Evolutionary conservation across 345 rosid genomes (phyloP), one percentile per base, ranked within the genome.

Genomic region (Gynandropsis gynandra): DNA sequence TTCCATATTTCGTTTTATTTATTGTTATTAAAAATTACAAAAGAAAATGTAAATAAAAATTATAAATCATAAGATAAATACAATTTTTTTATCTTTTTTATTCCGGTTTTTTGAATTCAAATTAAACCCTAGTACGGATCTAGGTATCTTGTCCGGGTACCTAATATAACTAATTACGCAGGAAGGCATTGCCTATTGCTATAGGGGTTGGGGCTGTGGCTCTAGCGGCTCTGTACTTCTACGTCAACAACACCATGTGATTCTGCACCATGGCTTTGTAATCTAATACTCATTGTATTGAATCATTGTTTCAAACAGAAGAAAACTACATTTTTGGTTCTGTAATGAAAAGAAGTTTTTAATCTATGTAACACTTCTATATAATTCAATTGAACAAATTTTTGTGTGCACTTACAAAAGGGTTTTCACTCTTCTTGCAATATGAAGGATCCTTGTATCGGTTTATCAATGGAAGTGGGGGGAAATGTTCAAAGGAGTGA

Each of bases 381-480:
- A 42, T 59, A 46, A 47, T n/a, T 10, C 11, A 32, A 55, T 10
- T 55, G 33, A 42, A 16, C 12, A 47, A 24, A 5, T 24, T 24
- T 5, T 24, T 24, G n/a, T 5, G 29, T 24, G 29, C 4, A 24
- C 29, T 24, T 24, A 24, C 29, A 32, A 43, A 34, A 51, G 19
- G 43, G 50, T 9, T 15, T 24, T 38, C 50, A 61, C 80, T 58
- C 80, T 64, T 81, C 97, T 63, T 75, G 76, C 75, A 89, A 68
- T 49, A 83, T 78, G 68, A 81, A 79, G 9, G 95, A 89, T 41
- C 94, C 94, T 52, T 89, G 80, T 29, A 83, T 89, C 47, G 77
- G 73, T 67, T 78, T 90, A 53, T 77, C 89, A 46, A 74, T 50
- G 3, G 86, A 54, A 71, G 79, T 3, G 58, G 70, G 71, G 67